Percentiles rank a stretch among this genome's conserved stretches.
Conservation (phyloP, 1,284 basidiomycete species). For the Ustilago tritici region DNA sequence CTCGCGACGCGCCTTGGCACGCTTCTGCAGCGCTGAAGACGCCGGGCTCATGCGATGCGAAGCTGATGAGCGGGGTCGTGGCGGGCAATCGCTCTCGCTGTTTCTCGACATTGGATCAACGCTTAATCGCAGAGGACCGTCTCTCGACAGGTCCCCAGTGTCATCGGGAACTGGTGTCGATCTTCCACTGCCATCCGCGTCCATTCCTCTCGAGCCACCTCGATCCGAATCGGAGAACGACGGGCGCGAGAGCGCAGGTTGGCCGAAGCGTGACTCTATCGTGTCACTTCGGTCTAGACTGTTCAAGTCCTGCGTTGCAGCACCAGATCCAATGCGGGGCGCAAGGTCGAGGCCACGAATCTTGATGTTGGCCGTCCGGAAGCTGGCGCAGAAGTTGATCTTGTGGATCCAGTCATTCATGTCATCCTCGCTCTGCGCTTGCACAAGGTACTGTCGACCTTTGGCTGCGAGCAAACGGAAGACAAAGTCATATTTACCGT, state of each 20-base stretch:
- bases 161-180: conserved; percentile 33
- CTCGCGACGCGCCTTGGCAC: conserved; percentile 41
- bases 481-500: conserved; percentile 76
- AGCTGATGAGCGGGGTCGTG: conserved; percentile 41
- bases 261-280: conserved; percentile 29
- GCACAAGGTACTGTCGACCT: conserved; percentile 81
- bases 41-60: conserved; percentile 38
- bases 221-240: conserved; percentile 37
- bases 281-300: conserved; percentile 64
- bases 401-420: conserved; percentile 91
- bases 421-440: conserved; percentile 79
- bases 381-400: conserved; percentile 94
- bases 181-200: conserved; percentile 29
- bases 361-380: conserved; percentile 85
- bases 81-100: conserved; percentile 24
- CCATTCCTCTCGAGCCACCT: conserved; percentile 8
- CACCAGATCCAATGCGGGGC: conserved; percentile 22
- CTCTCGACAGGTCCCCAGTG: conserved; percentile 23
- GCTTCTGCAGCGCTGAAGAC: conserved; percentile 39
- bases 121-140: conserved; percentile 13
- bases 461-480: conserved; percentile 79
- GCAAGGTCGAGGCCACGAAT: conserved; percentile 76
- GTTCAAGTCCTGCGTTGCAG: conserved; percentile 17
- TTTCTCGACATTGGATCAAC: conserved; percentile 20
- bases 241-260: conserved; percentile 12